Evolutionary conservation across 2,329 filamentous ascomycete genomes (phyloP), one percentile per base, ranked within the genome.

Genomic region (Monosporascus sp.): DNA sequence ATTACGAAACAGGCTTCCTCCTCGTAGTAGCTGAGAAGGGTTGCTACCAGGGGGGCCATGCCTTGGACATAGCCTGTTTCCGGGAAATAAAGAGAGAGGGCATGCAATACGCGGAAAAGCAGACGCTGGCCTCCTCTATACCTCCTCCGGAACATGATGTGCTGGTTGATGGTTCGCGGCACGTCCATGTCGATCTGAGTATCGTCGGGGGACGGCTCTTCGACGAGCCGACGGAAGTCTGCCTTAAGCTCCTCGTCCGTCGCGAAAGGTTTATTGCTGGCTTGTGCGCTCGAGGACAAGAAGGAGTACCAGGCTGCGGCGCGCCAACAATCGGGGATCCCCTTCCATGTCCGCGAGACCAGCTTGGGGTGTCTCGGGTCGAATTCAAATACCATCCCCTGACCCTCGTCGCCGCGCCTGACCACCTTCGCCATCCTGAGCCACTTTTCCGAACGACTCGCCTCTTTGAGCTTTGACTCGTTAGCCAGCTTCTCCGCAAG

Each of bases 151-250:
- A 99, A 99, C 93, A 99, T 97, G 70, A 99, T 93, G 72, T 99
- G 94, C 57, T 89, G 85, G 69, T 85, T 95, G 69, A 99, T 96
- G 5, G 94, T 97, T 51, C 94, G 82, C 1, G 94, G 94, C 18
- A 99, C 94, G 69, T 99, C 94, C 44, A 97, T 83, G 69, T 99
- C 94, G 63, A 99, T 99, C 72, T 99, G 94, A 22, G 93, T 86
- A 69, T 99, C 94, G 66, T 99, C 94, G 1, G 90, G 86, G 3
- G 89, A 96, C 51, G 83, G 83, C 54, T 85, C 75, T 17, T 84
- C 76, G 65, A 95, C 87, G 27, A 95, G 80, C 44, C 83, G 80
- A 67, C 89, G 81, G 66, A 90, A 96, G 31, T 81, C 77, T 43
- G 80, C 77, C 39, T 90, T 83, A 48, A 97, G 80, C 52, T 89